Percentiles rank a stretch among this genome's conserved stretches.
These are phyloP conservation scores for carrot (Daucus carota) DNA, from an alignment of 129 eudicot genomes.

Conservation along the genomic window DH1_v3.0 NC_030385.2:10890001-10890500, in stretches of 20 bases:
- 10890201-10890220: neutral
- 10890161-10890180: slow-evolving; percentile 84
- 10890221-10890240: neutral
- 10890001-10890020: neutral
- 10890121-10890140: slow-evolving; percentile 87
- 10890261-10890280: slow-evolving; percentile 48
- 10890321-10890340: slow-evolving; percentile 78
- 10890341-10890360: slow-evolving; percentile 31
- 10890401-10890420: neutral
- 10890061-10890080: slow-evolving; percentile 33
- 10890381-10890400: neutral
- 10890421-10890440: neutral
- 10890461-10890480: neutral
- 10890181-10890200: slow-evolving; percentile 49
- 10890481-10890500: neutral
- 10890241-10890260: neutral
- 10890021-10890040: neutral
- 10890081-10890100: slow-evolving; percentile 96
- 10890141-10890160: slow-evolving; percentile 80
- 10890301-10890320: slow-evolving; percentile 75
- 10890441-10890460: neutral
- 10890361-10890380: no score
- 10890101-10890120: slow-evolving; percentile 97
- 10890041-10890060: neutral
- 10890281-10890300: slow-evolving; percentile 80